These are phyloP conservation scores for Macaranga tanarius DNA, from an alignment of 441 rosid species.

Conservation along the genomic window DNA sequence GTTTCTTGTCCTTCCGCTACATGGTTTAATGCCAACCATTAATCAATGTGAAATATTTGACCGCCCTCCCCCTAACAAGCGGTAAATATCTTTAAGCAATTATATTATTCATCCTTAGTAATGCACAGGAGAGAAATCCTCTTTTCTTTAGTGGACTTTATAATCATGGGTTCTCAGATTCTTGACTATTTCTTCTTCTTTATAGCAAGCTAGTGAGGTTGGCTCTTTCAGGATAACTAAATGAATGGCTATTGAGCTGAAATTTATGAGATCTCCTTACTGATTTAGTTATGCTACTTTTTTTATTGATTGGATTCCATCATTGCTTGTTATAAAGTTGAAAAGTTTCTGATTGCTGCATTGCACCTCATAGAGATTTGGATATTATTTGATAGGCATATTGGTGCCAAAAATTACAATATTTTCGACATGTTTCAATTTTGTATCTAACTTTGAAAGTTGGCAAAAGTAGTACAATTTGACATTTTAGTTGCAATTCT, in stretches of 20 bases:
- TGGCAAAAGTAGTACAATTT: too few relatives aligned
- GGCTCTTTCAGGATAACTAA: background rate
- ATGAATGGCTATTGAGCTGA: background rate
- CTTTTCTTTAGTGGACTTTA: background rate
- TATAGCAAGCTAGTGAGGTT: background rate
- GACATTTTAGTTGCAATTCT: too few relatives aligned
- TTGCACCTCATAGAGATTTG: background rate
- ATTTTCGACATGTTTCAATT: too few relatives aligned
- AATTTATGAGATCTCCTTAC: background rate
- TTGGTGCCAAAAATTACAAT: too few relatives aligned
- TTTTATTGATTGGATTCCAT: background rate
- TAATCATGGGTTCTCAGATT: background rate
- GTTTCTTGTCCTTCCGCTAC: slow-evolving; percentile 79
- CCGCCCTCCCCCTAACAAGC: slow-evolving; percentile 64
- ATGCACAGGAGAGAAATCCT: background rate
- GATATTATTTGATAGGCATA: too few relatives aligned
- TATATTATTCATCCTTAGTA: background rate
- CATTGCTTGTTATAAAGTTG: background rate
- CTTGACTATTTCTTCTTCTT: background rate
- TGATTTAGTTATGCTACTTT: background rate
- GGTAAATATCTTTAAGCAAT: slow-evolving; percentile 38
- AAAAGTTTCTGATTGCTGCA: background rate
- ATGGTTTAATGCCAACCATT: slow-evolving; percentile 91
- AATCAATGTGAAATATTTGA: slow-evolving; percentile 91
- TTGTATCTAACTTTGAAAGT: too few relatives aligned